phyloP scores from a whole-genome alignment of 257 asterid species.

The Paraleonurus japonicus region DNA sequence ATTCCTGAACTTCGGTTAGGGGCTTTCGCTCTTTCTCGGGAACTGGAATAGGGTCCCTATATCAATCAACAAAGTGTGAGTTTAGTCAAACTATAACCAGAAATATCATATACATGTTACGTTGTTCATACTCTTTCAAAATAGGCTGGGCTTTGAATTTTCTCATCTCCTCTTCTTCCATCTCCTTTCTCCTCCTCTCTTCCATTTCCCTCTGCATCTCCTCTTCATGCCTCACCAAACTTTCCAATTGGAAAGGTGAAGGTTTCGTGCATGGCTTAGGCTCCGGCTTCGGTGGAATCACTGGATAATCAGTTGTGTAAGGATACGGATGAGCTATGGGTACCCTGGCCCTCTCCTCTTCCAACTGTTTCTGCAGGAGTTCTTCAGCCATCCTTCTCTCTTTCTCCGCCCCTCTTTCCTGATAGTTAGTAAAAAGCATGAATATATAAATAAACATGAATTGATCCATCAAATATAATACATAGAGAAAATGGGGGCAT shows the following conservation, averaged over 20 bases:
- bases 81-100: no score
- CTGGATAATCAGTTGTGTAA: constrained; percentile 93
- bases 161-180: constrained; percentile 84
- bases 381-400: constrained; percentile 61
- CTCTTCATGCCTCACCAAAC: constrained; percentile 84
- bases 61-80: not conserved
- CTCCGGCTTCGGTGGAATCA: constrained; percentile 94
- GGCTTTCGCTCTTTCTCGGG: constrained; percentile 74
- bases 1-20: constrained; percentile 81
- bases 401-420: constrained; percentile 95
- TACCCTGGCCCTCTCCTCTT: constrained; percentile 77
- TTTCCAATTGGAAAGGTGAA: constrained; percentile 83
- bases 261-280: constrained; percentile 90
- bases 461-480: not conserved
- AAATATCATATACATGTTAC: not conserved
- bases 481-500: not conserved
- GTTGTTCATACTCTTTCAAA: constrained; percentile 75
- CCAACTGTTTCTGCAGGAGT: constrained; percentile 63
- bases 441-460: constrained; percentile 4
- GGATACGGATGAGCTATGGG: constrained; percentile 94
- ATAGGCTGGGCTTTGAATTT: constrained; percentile 82
- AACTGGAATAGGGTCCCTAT: constrained; percentile 91
- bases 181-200: constrained; percentile 67
- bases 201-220: constrained; percentile 85
- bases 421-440: constrained; percentile 18